A percentile compares a stretch with the other conserved stretches of the same genome.
Conservation (phyloP, 2,329 filamentous ascomycete genomes). For the Periconia sp. region DNA sequence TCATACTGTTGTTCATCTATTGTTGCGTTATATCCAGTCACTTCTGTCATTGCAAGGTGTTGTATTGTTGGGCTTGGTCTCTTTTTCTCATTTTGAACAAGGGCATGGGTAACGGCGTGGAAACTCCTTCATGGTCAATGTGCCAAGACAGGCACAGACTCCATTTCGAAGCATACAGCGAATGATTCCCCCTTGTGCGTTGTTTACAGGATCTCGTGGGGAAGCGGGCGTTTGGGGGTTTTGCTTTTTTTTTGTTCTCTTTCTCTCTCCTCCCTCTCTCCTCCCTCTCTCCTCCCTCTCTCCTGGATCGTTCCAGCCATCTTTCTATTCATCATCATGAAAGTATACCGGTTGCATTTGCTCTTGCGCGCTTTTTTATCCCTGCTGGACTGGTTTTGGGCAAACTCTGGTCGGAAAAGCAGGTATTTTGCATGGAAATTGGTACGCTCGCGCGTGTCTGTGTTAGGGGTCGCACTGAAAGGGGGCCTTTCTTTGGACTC, state of each 20-base stretch:
- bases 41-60: constrained; percentile 47
- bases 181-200: constrained; percentile 48
- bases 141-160: constrained; percentile 38
- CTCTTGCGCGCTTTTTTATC: constrained; percentile 8
- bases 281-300: constrained; percentile 9
- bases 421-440: constrained; percentile 11
- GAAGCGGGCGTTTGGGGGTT: constrained; percentile 29
- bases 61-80: constrained; percentile 36
- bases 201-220: constrained; percentile 30
- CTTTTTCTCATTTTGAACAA: constrained; percentile 37
- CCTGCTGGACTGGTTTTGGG: constrained; percentile 14
- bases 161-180: constrained; percentile 46
- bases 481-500: no score
- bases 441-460: constrained; percentile 7
- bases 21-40: constrained; percentile 44
- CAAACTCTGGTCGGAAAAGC: constrained; percentile 15
- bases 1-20: constrained; percentile 34
- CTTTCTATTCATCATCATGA: no score
- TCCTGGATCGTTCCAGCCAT: constrained; percentile 9
- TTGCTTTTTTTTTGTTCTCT: constrained; percentile 12
- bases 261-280: constrained; percentile 5
- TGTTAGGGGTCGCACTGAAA: no score
- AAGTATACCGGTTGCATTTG: constrained; percentile 3
- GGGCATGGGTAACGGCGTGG: constrained; percentile 45
- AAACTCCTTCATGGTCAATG: constrained; percentile 34